Evolutionary conservation across 2,329 filamentous ascomycete species (phyloP).

Genomic region (Aspergillus luchuensis): DNA sequence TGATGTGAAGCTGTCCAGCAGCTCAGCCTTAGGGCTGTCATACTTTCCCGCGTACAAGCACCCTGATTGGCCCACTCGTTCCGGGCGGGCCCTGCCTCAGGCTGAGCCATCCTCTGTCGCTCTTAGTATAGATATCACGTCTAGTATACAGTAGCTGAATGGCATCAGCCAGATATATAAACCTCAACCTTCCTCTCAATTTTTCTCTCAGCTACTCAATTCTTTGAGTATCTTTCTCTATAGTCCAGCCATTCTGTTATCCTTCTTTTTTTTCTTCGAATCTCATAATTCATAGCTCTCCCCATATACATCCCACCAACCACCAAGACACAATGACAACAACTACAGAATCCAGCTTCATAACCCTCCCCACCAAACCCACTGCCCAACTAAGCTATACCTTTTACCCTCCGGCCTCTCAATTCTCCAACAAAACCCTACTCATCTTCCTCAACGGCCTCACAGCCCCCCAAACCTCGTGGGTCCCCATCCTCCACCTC

Average conservation of each 20-base stretch:
- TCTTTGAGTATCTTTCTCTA: too few relatives aligned
- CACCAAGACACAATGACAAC: background rate
- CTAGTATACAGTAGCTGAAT: too few relatives aligned
- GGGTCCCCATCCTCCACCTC: constrained; percentile 37
- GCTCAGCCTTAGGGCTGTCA: background rate
- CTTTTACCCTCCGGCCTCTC: constrained; percentile 14
- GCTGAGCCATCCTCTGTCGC: too few relatives aligned
- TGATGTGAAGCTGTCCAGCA: background rate
- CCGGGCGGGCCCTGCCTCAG: background rate
- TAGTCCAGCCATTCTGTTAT: too few relatives aligned
- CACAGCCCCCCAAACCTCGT: constrained; percentile 43
- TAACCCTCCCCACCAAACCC: constrained; percentile 23
- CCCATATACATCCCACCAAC: background rate
- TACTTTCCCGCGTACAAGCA: background rate
- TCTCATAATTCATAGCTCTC: too few relatives aligned
- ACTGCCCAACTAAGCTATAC: constrained; percentile 21
- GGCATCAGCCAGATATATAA: too few relatives aligned
- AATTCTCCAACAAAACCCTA: constrained; percentile 23
- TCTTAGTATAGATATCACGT: too few relatives aligned
- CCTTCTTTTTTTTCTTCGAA: too few relatives aligned
- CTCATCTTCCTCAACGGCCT: constrained; percentile 51
- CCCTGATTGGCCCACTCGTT: background rate
- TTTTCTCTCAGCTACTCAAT: too few relatives aligned
- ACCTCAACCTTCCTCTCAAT: too few relatives aligned
- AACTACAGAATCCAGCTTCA: background rate